These are phyloP conservation scores for Aspergillus steynii DNA, from an alignment of 495 filamentous ascomycete species.

Conservation along the genomic window DNA sequence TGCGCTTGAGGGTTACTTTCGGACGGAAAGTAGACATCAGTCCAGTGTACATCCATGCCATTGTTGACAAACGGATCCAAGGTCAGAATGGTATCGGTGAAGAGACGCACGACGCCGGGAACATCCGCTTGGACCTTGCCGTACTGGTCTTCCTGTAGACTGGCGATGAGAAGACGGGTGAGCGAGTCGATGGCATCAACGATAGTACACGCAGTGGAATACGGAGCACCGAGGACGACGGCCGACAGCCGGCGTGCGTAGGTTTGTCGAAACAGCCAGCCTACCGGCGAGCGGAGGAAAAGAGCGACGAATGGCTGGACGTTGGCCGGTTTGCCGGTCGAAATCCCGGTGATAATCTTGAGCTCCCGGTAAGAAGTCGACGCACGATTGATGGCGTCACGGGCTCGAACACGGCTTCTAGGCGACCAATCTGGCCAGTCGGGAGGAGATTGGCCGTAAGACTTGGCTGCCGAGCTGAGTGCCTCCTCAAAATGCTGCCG, in stretches of 20 bases:
- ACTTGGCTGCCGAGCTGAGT: constrained; percentile 55
- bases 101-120: constrained; percentile 66
- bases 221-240: constrained; percentile 68
- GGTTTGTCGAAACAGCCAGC: constrained; percentile 69
- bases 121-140: constrained; percentile 83
- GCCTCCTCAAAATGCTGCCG: constrained; percentile 51
- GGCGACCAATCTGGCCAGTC: constrained; percentile 44
- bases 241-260: constrained; percentile 61
- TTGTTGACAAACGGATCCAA: constrained; percentile 66
- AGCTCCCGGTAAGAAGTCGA: constrained; percentile 39
- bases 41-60: constrained; percentile 72
- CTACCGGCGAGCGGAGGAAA: constrained; percentile 53
- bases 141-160: constrained; percentile 79
- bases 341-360: constrained; percentile 38
- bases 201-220: constrained; percentile 62
- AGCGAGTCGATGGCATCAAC: constrained; percentile 71
- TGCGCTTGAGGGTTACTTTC: constrained; percentile 44
- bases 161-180: constrained; percentile 65
- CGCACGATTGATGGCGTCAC: constrained; percentile 44
- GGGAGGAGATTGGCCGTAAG: constrained; percentile 54
- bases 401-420: constrained; percentile 40
- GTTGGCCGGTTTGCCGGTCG: constrained; percentile 36
- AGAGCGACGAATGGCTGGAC: constrained; percentile 39
- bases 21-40: constrained; percentile 62
- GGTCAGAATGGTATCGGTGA: constrained; percentile 63